Evolutionary conservation across 441 rosid species (phyloP).

Genomic region (Brassica balearica): DNA sequence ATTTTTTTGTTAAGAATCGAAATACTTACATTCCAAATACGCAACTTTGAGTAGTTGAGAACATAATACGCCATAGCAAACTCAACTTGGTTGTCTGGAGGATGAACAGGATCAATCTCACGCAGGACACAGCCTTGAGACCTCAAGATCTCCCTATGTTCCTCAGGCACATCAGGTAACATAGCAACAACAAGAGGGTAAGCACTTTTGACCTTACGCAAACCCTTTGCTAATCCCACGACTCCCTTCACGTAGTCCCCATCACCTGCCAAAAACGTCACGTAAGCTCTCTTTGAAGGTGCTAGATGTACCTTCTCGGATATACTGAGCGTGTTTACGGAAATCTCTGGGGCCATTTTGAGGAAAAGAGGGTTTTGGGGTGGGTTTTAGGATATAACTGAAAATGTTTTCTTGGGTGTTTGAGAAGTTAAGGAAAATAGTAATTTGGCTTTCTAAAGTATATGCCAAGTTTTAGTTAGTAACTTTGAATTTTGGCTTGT

Average conservation of each 20-base stretch:
- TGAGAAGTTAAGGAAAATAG: conserved; percentile 29
- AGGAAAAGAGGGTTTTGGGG: background rate
- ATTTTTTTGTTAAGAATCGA: background rate
- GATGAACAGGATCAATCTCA: conserved; percentile 65
- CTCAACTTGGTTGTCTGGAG: conserved; percentile 59
- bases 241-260: conserved; percentile 60
- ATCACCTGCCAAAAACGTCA: conserved; percentile 55
- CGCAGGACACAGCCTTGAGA: conserved; percentile 60
- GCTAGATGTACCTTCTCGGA: conserved; percentile 41
- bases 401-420: conserved; percentile 29
- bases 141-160: conserved; percentile 56
- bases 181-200: conserved; percentile 58
- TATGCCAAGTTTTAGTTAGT: conserved; percentile 3
- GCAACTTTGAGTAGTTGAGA: conserved; percentile 74
- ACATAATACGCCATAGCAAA: conserved; percentile 73
- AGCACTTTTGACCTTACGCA: conserved; percentile 50
- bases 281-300: conserved; percentile 48
- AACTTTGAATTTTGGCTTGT: conserved; percentile 24
- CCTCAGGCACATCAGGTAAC: conserved; percentile 57
- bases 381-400: background rate
- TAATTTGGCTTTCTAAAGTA: conserved; percentile 1
- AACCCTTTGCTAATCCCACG: conserved; percentile 58
- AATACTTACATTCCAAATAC: conserved; percentile 68
- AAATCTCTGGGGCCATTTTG: conserved; percentile 53
- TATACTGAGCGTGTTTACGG: background rate